Evolutionary conservation across 306 rosid species (phyloP).

Genomic region (Medicago truncatula): MtrunA17r5.0-ANR NC_053045.1:36611501-36612000

Average conservation of each 20-base stretch:
- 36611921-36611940: conserved; percentile 71
- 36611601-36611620: conserved; percentile 6
- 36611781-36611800: conserved; percentile 26
- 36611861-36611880: conserved; percentile 45
- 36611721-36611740: conserved; percentile 10
- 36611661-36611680: conserved; percentile 1
- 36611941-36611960: conserved; percentile 52
- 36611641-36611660: not conserved
- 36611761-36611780: conserved; percentile 21
- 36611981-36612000: conserved; percentile 51
- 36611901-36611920: conserved; percentile 46
- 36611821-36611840: conserved; percentile 21
- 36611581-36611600: conserved; percentile 27
- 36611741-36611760: conserved; percentile 20
- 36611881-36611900: conserved; percentile 43
- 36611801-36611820: conserved; percentile 36
- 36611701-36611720: conserved; percentile 27
- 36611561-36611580: conserved; percentile 17
- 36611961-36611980: conserved; percentile 52
- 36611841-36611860: conserved; percentile 43
- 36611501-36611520: not conserved
- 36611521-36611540: conserved; percentile 33
- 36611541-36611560: conserved; percentile 9
- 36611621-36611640: not conserved
- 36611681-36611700: conserved; percentile 15